Conservation (phyloP, 805 yeast species). For the Vanderwaltozyma tropicalis region DNA sequence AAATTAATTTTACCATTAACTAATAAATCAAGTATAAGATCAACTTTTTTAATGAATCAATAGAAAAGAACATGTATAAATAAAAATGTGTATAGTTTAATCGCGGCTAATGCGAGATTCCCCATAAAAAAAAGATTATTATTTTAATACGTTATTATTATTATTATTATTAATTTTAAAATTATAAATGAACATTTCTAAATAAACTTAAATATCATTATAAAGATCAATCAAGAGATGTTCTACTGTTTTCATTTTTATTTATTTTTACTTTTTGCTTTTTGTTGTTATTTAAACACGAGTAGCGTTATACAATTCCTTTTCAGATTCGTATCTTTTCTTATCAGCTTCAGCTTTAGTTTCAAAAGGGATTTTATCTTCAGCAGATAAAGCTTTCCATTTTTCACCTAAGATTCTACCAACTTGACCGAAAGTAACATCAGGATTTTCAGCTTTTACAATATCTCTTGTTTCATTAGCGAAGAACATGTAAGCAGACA, state of each 20-base stretch:
- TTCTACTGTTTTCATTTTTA: too few relatives aligned
- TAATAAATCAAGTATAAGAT: conserved; percentile 43
- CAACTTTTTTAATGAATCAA: conserved; percentile 36
- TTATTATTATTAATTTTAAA: too few relatives aligned
- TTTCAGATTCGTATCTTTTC: conserved; percentile 94
- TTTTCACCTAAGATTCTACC: conserved; percentile 91
- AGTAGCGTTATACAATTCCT: conserved; percentile 66
- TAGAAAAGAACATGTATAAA: too few relatives aligned
- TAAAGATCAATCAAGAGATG: too few relatives aligned
- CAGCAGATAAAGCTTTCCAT: conserved; percentile 85
- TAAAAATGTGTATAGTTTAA: too few relatives aligned
- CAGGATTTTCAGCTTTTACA: conserved; percentile 94
- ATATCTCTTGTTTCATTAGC: conserved; percentile 96
- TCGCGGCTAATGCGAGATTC: too few relatives aligned
- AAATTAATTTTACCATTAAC: conserved; percentile 75
- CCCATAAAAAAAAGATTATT: too few relatives aligned
- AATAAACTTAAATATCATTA: too few relatives aligned
- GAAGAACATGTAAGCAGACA: conserved; percentile 97
- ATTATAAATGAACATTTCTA: too few relatives aligned
- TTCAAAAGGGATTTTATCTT: conserved; percentile 84
- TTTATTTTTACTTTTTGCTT: too few relatives aligned
- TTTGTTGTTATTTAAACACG: too few relatives aligned
- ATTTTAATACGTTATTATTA: too few relatives aligned
- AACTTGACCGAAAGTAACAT: conserved; percentile 88
- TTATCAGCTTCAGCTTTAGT: conserved; percentile 90